A percentile compares a stretch with the other conserved stretches of the same genome.
Conservation (phyloP, 495 filamentous ascomycete species). For the Rhypophila decipiens region DNA sequence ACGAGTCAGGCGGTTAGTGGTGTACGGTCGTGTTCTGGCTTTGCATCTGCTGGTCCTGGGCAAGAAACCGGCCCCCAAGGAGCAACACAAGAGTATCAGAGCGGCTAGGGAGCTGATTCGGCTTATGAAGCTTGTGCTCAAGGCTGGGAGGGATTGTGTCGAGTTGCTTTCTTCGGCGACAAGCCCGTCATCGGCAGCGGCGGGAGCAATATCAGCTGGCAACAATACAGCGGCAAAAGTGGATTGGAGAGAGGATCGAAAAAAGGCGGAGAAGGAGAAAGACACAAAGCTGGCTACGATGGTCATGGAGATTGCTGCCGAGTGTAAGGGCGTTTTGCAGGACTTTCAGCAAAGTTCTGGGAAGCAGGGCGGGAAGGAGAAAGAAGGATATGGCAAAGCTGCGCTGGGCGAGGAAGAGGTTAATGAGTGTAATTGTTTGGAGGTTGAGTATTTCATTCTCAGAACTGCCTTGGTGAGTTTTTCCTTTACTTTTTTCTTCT, state of each 20-base stretch:
- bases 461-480: conserved; percentile 59
- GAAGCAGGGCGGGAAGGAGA: conserved; percentile 58
- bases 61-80: too few relatives aligned
- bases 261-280: not conserved
- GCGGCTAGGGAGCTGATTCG: conserved; percentile 47
- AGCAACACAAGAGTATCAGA: conserved; percentile 15
- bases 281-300: not conserved
- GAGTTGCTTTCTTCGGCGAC: too few relatives aligned
- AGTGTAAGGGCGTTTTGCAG: not conserved
- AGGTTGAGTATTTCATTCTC: conserved; percentile 63
- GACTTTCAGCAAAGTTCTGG: too few relatives aligned
- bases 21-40: conserved; percentile 55
- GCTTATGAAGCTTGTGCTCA: conserved; percentile 61
- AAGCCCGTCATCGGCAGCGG: not conserved
- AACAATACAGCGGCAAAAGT: too few relatives aligned
- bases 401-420: conserved; percentile 23
- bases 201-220: too few relatives aligned
- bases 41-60: conserved; percentile 64
- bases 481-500: too few relatives aligned
- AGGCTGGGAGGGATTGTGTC: conserved; percentile 59
- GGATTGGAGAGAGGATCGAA: not conserved
- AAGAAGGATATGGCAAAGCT: conserved; percentile 36
- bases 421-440: conserved; percentile 33
- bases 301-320: not conserved
- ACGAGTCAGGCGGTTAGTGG: conserved; percentile 18